Conservation (phyloP, 345 rosid genomes). For the Murraya koenigii region DNA sequence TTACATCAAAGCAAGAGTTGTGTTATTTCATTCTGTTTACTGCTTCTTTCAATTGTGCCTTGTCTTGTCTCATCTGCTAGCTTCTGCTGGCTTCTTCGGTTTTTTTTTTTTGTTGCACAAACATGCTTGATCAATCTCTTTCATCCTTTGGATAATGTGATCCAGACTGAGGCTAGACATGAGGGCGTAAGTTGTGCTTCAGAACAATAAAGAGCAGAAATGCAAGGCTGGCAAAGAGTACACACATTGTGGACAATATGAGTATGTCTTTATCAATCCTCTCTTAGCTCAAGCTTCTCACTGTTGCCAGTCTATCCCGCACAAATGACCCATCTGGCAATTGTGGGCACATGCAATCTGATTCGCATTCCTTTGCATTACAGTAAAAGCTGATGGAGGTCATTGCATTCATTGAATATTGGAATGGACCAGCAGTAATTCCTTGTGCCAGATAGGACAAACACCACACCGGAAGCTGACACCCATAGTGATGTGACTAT, state of each 20-base stretch:
- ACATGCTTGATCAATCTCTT: background rate
- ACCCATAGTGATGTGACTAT: constrained; percentile 31
- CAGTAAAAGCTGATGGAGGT: constrained; percentile 25
- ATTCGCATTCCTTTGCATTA: constrained; percentile 20
- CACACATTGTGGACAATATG: constrained; percentile 25
- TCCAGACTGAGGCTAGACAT: constrained; percentile 1
- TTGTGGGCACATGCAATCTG: constrained; percentile 31
- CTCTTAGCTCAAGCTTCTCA: constrained; percentile 25
- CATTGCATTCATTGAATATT: constrained; percentile 18
- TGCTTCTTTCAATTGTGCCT: background rate
- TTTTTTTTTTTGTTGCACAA: background rate
- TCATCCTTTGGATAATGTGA: background rate
- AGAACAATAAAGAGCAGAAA: constrained; percentile 29
- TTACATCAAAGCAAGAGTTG: background rate
- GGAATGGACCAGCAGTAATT: constrained; percentile 34
- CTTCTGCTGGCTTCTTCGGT: background rate
- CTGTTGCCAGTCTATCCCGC: constrained; percentile 29
- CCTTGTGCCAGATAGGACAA: constrained; percentile 27
- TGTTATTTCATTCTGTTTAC: background rate
- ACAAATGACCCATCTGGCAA: constrained; percentile 27
- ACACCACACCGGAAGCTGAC: constrained; percentile 32
- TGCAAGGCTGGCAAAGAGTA: constrained; percentile 29
- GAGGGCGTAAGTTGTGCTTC: constrained; percentile 30
- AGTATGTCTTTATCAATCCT: constrained; percentile 20
- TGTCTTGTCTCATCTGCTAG: too few species aligned